Percentiles rank a stretch among this genome's conserved stretches.
Evolutionary conservation across 2,329 filamentous ascomycete species (phyloP).

Genomic region (Pleoardoris graminearum): DNA sequence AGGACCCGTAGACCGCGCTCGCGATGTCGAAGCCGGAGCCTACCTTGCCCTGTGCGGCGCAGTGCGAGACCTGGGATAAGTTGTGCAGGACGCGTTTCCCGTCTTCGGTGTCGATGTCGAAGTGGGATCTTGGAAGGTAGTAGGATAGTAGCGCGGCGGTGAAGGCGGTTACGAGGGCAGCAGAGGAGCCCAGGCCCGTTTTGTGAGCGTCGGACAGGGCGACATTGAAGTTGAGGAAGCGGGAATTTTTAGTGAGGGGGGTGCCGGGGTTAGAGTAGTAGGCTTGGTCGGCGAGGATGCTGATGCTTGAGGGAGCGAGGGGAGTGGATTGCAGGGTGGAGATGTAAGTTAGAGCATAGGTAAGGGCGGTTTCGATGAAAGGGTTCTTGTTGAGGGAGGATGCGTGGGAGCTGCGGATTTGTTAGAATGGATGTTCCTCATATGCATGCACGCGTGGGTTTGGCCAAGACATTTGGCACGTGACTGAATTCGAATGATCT

Average conservation of each 20-base stretch:
- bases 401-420: slow-evolving; percentile 35
- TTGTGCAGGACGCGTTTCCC: slow-evolving; percentile 77
- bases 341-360: slow-evolving; percentile 85
- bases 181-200: slow-evolving; percentile 92
- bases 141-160: slow-evolving; percentile 76
- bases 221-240: slow-evolving; percentile 79
- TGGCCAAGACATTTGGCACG: neutral
- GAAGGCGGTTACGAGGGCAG: slow-evolving; percentile 87
- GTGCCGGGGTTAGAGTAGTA: slow-evolving; percentile 74
- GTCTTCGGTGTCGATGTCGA: slow-evolving; percentile 59
- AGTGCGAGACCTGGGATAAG: slow-evolving; percentile 89
- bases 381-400: slow-evolving; percentile 65
- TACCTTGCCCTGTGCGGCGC: slow-evolving; percentile 94
- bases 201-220: slow-evolving; percentile 82
- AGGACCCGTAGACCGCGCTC: slow-evolving; percentile 88
- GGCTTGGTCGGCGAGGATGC: slow-evolving; percentile 91
- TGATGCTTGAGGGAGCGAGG: slow-evolving; percentile 72
- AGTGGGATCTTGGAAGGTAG: slow-evolving; percentile 63
- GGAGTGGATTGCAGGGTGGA: slow-evolving; percentile 52
- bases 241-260: slow-evolving; percentile 35
- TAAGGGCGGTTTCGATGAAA: slow-evolving; percentile 90
- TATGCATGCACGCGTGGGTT: neutral
- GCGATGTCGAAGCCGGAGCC: slow-evolving; percentile 96
- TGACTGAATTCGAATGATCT: slow-evolving; percentile 2
- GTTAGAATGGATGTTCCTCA: no score